Evolutionary conservation across 768 basidiomycete species (phyloP).

Genomic region (Psilocybe subaeruginosa): DNA sequence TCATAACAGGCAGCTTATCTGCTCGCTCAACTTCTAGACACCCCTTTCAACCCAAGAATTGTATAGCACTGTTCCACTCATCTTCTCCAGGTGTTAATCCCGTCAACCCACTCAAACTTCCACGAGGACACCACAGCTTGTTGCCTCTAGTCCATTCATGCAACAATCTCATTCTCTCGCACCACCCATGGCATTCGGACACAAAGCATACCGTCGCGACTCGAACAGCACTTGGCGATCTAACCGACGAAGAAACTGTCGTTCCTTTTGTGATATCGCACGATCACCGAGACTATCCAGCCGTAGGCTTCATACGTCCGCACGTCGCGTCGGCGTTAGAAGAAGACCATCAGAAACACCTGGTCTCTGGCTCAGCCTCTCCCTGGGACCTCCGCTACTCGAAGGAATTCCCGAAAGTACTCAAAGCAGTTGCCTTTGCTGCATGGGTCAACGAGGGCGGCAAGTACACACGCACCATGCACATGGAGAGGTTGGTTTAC

Average conservation of each 20-base stretch:
- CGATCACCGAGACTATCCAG: slow-evolving; percentile 20
- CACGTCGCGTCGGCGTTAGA: slow-evolving; percentile 31
- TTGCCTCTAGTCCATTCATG: slow-evolving; percentile 29
- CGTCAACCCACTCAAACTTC: slow-evolving; percentile 23
- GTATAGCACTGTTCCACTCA: slow-evolving; percentile 8
- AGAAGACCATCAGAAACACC: slow-evolving; percentile 31
- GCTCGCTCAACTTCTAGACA: not conserved
- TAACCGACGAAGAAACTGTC: slow-evolving; percentile 25
- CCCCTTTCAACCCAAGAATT: not conserved
- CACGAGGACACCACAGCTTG: slow-evolving; percentile 26
- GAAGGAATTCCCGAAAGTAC: slow-evolving; percentile 15
- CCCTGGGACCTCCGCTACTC: slow-evolving; percentile 32
- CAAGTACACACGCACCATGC: slow-evolving; percentile 31
- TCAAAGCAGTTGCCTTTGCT: slow-evolving; percentile 32
- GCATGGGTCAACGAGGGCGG: slow-evolving; percentile 38
- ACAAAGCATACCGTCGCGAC: slow-evolving; percentile 20
- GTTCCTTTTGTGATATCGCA: slow-evolving; percentile 31
- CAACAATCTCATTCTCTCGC: slow-evolving; percentile 31
- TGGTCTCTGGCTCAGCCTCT: slow-evolving; percentile 27
- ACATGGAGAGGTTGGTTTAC: slow-evolving; percentile 31
- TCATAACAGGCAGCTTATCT: not conserved
- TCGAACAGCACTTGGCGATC: slow-evolving; percentile 22
- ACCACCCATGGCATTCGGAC: slow-evolving; percentile 19
- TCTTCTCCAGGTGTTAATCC: slow-evolving; percentile 21
- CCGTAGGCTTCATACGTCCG: slow-evolving; percentile 28